Conservation (phyloP, 2,329 filamentous ascomycete genomes). For the Cladobotryum mycophilum region DNA sequence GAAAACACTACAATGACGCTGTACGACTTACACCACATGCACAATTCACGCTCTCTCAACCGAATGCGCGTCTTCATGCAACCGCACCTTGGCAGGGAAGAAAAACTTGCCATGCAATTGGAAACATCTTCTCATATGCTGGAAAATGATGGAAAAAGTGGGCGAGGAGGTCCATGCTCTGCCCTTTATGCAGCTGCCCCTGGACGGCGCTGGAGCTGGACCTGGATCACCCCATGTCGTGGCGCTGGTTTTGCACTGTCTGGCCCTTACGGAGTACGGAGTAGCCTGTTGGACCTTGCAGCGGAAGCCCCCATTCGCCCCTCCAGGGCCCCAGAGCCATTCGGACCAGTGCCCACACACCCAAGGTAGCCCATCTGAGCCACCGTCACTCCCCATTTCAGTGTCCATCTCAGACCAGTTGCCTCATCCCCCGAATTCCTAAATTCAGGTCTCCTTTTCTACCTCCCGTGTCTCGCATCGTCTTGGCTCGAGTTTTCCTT, state of each 20-base stretch:
- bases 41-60: too few species aligned
- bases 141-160: background rate
- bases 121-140: slow-evolving; percentile 4
- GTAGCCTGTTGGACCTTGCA: background rate
- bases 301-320: slow-evolving; percentile 2
- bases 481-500: slow-evolving; percentile 6
- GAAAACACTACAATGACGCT: too few species aligned
- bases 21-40: too few species aligned
- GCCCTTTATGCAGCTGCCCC: slow-evolving; percentile 7
- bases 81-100: too few species aligned
- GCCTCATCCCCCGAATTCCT: slow-evolving; percentile 1
- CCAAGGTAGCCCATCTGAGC: background rate
- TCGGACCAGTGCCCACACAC: too few species aligned
- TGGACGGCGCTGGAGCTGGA: slow-evolving; percentile 8
- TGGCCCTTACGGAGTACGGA: too few species aligned
- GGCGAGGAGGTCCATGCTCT: slow-evolving; percentile 2
- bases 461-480: slow-evolving; percentile 10
- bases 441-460: slow-evolving; percentile 9
- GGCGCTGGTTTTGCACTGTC: background rate
- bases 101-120: background rate
- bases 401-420: background rate
- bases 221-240: background rate
- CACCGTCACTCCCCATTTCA: background rate
- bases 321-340: background rate
- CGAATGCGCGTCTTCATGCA: too few species aligned